These are phyloP conservation scores for Choiromyces venosus DNA, from an alignment of 495 filamentous ascomycete species.

Conservation along the genomic window DNA sequence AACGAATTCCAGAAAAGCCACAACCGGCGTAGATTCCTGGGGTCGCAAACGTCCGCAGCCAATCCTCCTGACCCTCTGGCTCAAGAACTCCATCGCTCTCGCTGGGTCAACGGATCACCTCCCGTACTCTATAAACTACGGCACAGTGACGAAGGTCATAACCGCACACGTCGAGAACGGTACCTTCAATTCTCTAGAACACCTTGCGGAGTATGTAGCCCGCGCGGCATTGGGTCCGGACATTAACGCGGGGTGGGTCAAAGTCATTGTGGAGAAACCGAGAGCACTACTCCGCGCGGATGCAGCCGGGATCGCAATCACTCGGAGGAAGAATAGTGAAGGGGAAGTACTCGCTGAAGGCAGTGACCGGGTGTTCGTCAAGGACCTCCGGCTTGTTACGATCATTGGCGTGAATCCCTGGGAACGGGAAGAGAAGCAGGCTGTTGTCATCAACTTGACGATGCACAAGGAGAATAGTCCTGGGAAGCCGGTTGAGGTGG, in stretches of 20 bases:
- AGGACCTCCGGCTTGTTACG: conserved; percentile 39
- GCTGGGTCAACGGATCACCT: conserved; percentile 42
- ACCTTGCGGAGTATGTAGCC: conserved; percentile 36
- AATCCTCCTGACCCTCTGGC: conserved; percentile 37
- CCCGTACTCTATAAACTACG: conserved; percentile 41
- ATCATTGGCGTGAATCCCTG: conserved; percentile 57
- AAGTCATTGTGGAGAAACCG: conserved; percentile 37
- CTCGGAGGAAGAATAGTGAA: conserved; percentile 19
- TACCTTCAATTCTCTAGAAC: conserved; percentile 32
- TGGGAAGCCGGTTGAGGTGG: conserved; percentile 13
- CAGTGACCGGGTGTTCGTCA: conserved; percentile 39
- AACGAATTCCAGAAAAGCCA: conserved; percentile 28
- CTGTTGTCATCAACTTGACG: conserved; percentile 50
- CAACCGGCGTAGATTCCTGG: conserved; percentile 40
- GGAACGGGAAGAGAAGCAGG: conserved; percentile 55
- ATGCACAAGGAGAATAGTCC: conserved; percentile 44
- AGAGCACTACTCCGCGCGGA: conserved; percentile 41
- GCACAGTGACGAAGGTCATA: conserved; percentile 36
- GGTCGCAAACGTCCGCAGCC: conserved; percentile 34
- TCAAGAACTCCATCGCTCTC: conserved; percentile 39
- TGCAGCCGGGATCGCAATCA: conserved; percentile 36
- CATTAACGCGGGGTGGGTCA: conserved; percentile 39
- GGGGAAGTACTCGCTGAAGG: conserved; percentile 21
- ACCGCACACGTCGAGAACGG: conserved; percentile 33
- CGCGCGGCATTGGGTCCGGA: conserved; percentile 28